These are phyloP conservation scores for Lagerstroemia speciosa DNA, from an alignment of 345 rosid genomes.

Conservation along the genomic window DNA sequence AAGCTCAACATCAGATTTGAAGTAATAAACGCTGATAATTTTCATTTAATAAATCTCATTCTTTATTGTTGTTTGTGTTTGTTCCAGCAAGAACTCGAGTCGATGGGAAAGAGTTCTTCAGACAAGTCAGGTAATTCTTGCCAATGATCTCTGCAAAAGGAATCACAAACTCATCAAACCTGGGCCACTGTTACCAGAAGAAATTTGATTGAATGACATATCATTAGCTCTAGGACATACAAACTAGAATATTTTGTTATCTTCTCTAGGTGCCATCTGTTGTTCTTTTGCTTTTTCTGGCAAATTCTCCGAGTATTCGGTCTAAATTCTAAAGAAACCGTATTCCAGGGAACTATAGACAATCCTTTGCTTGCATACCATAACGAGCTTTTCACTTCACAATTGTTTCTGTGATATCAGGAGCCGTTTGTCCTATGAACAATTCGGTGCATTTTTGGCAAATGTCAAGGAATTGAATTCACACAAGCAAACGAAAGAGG, in stretches of 20 bases:
- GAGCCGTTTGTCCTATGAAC: slow-evolving; percentile 75
- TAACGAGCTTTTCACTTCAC: background rate
- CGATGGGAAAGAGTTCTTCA: slow-evolving; percentile 94
- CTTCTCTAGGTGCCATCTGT: background rate
- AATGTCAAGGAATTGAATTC: slow-evolving; percentile 93
- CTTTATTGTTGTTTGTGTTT: background rate
- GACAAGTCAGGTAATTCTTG: slow-evolving; percentile 75
- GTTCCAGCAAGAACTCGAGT: slow-evolving; percentile 69
- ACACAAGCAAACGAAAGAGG: slow-evolving; percentile 86
- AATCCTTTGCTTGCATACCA: no score
- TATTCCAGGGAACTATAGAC: no score
- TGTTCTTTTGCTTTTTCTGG: background rate
- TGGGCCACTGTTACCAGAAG: background rate
- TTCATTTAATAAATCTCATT: background rate
- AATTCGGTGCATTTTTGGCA: slow-evolving; percentile 81
- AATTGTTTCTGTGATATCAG: slow-evolving; percentile 22
- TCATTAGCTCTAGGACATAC: background rate
- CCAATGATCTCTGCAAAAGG: background rate
- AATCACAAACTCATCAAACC: background rate
- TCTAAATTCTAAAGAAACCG: background rate
- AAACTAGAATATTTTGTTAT: background rate
- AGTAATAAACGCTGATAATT: background rate
- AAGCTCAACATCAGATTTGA: slow-evolving; percentile 14
- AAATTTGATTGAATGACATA: background rate
- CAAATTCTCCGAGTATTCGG: background rate